These are phyloP conservation scores for Geotrichum macrosporum DNA, from an alignment of 1,139 yeast species.

Conservation along the genomic window DNA sequence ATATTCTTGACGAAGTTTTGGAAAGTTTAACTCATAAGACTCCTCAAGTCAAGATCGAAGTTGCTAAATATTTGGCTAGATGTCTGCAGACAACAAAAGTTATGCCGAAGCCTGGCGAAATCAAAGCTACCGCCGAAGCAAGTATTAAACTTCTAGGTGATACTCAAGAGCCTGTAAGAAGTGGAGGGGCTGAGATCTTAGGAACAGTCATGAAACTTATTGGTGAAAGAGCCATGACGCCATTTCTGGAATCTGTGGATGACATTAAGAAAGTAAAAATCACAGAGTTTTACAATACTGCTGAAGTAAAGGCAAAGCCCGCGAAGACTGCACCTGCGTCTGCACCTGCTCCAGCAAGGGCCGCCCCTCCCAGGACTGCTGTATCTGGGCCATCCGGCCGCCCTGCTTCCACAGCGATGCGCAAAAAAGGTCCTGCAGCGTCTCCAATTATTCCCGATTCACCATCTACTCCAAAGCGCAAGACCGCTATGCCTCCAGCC, in stretches of 20 bases:
- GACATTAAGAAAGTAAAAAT: slow-evolving; percentile 66
- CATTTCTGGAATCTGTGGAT: slow-evolving; percentile 64
- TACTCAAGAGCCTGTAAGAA: slow-evolving; percentile 80
- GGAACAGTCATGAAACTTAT: slow-evolving; percentile 80
- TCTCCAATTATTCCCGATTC: slow-evolving; percentile 21
- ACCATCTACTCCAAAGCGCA: slow-evolving; percentile 21
- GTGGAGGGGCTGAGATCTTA: slow-evolving; percentile 70
- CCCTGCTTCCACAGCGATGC: neutral
- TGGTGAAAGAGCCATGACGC: slow-evolving; percentile 65
- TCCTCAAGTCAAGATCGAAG: slow-evolving; percentile 75
- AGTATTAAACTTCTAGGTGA: slow-evolving; percentile 66
- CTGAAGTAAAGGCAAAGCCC: slow-evolving; percentile 42
- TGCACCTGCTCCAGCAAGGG: slow-evolving; percentile 23
- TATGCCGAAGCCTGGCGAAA: slow-evolving; percentile 51
- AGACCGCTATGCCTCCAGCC: slow-evolving; percentile 27
- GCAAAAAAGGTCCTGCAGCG: slow-evolving; percentile 2
- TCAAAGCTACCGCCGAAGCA: slow-evolving; percentile 53
- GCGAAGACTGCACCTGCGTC: slow-evolving; percentile 11
- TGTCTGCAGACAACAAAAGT: slow-evolving; percentile 52
- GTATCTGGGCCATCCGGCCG: slow-evolving; percentile 4
- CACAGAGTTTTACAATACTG: slow-evolving; percentile 52
- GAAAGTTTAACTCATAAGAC: slow-evolving; percentile 67
- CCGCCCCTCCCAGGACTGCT: slow-evolving; percentile 25
- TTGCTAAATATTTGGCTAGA: slow-evolving; percentile 60
- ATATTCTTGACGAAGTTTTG: slow-evolving; percentile 58